phyloP scores from a whole-genome alignment of 805 yeast genomes.

The Spathaspora passalidarum region DNA sequence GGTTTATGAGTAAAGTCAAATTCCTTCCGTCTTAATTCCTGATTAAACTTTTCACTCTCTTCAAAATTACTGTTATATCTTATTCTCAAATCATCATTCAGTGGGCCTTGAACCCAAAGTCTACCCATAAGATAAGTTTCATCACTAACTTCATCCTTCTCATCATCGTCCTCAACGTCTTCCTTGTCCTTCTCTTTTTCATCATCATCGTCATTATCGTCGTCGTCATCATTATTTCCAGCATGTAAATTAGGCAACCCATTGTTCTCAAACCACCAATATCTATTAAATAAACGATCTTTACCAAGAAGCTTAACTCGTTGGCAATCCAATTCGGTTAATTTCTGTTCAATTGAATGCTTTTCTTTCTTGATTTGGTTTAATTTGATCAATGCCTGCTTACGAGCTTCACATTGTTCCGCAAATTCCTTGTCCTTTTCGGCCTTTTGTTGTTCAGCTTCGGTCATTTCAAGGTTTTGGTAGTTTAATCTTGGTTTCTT shows the following conservation, averaged over 20 bases:
- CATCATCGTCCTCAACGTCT: constrained; percentile 34
- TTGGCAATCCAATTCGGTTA: constrained; percentile 73
- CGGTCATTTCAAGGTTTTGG: constrained; percentile 38
- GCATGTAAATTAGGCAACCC: constrained; percentile 64
- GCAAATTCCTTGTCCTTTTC: constrained; percentile 42
- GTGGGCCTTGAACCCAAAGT: constrained; percentile 91
- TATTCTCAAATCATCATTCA: constrained; percentile 39
- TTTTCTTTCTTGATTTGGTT: constrained; percentile 49
- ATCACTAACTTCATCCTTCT: constrained; percentile 44
- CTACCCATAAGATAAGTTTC: constrained; percentile 76
- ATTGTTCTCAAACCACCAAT: constrained; percentile 92
- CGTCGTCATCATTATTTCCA: constrained; percentile 37
- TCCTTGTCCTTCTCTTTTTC: constrained; percentile 23
- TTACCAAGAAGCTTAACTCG: constrained; percentile 73
- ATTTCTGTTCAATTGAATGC: constrained; percentile 53
- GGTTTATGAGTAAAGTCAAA: constrained; percentile 12
- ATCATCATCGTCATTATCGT: constrained; percentile 36
- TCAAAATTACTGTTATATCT: constrained; percentile 15
- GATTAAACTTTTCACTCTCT: constrained; percentile 13
- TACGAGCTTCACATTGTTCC: constrained; percentile 43
- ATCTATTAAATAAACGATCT: constrained; percentile 80
- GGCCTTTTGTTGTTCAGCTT: constrained; percentile 36
- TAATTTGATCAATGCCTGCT: constrained; percentile 35
- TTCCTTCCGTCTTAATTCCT: constrained; percentile 5
- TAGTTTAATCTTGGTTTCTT: constrained; percentile 20